Evolutionary conservation across 73 alveolate species (phyloP).

Genomic region (Symbiodinium pilosum): DNA sequence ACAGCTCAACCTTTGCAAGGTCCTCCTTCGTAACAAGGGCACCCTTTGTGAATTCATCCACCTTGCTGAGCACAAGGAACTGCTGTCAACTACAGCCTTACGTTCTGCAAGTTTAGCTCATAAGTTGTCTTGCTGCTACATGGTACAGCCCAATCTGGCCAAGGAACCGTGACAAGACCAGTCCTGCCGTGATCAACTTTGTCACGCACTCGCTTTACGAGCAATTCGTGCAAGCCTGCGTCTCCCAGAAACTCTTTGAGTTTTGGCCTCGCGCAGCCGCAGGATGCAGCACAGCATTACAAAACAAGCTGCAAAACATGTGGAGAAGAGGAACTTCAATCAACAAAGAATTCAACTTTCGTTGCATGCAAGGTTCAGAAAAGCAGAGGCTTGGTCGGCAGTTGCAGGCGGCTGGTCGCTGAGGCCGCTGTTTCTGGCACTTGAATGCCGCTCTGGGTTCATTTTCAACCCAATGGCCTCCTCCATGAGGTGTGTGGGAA

Average conservation of each 20-base stretch:
- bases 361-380: not conserved
- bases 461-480: slow-evolving; percentile 63
- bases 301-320: too few species aligned
- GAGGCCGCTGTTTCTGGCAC: not conserved
- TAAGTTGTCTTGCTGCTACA: too few species aligned
- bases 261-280: not conserved
- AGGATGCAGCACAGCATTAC: too few species aligned
- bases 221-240: slow-evolving; percentile 5
- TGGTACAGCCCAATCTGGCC: not conserved
- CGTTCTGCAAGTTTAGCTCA: too few species aligned
- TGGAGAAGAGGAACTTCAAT: too few species aligned
- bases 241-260: not conserved
- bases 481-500: slow-evolving; percentile 19
- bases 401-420: not conserved
- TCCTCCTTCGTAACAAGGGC: slow-evolving; percentile 77
- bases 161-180: slow-evolving; percentile 42
- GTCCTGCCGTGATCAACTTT: slow-evolving; percentile 75
- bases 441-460: not conserved
- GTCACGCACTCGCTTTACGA: slow-evolving; percentile 52
- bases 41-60: slow-evolving; percentile 75
- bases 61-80: not conserved
- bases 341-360: too few species aligned
- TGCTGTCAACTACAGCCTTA: too few species aligned
- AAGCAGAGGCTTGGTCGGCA: not conserved
- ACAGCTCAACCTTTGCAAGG: slow-evolving; percentile 70